Base-by-base conservation (phyloP, 192 early-diverging fungal genomes). In the Paraglomus occultum region DNA sequence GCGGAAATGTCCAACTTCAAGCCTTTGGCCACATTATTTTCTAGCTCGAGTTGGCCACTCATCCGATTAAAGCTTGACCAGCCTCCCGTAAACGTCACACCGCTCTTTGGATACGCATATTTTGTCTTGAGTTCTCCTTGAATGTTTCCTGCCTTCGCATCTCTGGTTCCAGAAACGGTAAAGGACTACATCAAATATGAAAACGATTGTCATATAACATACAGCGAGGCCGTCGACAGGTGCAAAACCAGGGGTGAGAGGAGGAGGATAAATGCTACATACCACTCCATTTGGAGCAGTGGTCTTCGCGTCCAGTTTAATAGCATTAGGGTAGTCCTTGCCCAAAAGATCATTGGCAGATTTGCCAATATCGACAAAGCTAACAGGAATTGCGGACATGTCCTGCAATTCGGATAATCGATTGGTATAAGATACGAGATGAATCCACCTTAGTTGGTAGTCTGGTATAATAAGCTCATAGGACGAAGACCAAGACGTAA, bases 281-380 rank as follows among this genome's bases (percentile, higher is more conserved):
- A 95, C 92, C 42, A 99, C 94, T 80, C 95, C 95, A 82, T 94
- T 95, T 71, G 94, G 82, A 67, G 96, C 91, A 73, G 87, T 89
- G 77, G 95, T 96, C 91, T 97, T 97, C 81, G 95, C 90, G 77
- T 99, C 97, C 74, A 99, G 92, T 85, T 95, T 96, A 72, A 93
- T 88, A 31, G 85, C 82, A 62, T 92, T 94, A 65, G 95, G 94
- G 79, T 88, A 99, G 87, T 99, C 97, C 88, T 98, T 98, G 85
- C 85, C 82, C 73, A 99, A 87, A 73, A 99, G 85, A 82, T 98
- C 97, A 80, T 91, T 92, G 81, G 94, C 83, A 74, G 90, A 79
- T 86, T 97, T 99, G 84, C 92, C 93, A 73, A 99, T 85, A 81
- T 99, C 96, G 72, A 85, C 84, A 85, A 92, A 99, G 75, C 88